Conservation (phyloP, 257 asterid species). For the Marsdenia floribunda region DNA sequence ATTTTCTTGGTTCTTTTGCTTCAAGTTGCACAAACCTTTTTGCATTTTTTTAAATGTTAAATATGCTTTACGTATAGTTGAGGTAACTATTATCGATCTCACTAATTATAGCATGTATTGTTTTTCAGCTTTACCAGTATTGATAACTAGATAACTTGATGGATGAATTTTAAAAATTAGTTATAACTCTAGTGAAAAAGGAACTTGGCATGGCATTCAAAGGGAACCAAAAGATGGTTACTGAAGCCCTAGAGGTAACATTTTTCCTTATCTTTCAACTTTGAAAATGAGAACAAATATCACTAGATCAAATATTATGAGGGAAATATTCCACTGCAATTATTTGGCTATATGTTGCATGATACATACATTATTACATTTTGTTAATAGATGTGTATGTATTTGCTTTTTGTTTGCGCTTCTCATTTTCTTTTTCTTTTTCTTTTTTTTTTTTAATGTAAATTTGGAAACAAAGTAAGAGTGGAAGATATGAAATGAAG, state of each 20-base stretch:
- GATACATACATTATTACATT: too few species aligned
- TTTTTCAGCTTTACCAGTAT: background rate
- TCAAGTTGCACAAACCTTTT: too few species aligned
- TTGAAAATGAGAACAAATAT: background rate
- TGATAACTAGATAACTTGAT: conserved; percentile 4
- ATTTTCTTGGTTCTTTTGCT: too few species aligned
- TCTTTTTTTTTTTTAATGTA: background rate
- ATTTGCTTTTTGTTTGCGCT: background rate
- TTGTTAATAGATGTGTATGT: too few species aligned
- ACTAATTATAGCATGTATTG: background rate
- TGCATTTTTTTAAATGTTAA: too few species aligned
- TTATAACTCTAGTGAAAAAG: conserved; percentile 64
- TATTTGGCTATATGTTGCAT: background rate
- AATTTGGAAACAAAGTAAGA: background rate
- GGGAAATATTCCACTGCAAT: background rate
- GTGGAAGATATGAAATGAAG: background rate
- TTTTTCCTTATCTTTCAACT: background rate
- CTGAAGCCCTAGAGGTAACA: conserved; percentile 67
- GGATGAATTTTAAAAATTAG: conserved; percentile 43
- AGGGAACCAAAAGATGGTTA: conserved; percentile 67
- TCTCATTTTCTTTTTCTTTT: too few species aligned
- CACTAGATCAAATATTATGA: too few species aligned
- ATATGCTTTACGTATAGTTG: conserved; percentile 31
- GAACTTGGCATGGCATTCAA: conserved; percentile 81
- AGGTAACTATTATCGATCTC: conserved; percentile 32